Percentiles rank a stretch among this genome's conserved stretches.
These are phyloP conservation scores for Drechslerella coelobrocha DNA, from an alignment of 2,329 filamentous ascomycete species.

Conservation along the genomic window DNA sequence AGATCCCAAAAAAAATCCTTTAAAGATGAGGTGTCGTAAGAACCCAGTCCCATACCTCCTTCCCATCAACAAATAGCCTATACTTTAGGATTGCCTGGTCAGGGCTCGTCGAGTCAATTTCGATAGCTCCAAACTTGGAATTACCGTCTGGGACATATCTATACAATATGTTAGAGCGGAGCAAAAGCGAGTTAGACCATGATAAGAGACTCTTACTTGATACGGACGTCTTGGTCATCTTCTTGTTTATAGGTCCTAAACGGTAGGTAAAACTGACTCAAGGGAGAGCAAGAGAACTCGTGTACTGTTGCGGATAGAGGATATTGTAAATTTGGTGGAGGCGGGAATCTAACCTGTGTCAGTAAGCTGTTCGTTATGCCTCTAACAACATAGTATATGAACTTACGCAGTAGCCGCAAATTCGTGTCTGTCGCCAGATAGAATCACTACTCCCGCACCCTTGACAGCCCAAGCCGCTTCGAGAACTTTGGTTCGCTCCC, in stretches of 20 bases:
- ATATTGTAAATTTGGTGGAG: constrained; percentile 69
- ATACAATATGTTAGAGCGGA: constrained; percentile 46
- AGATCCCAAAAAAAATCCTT: background rate
- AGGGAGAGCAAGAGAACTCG: constrained; percentile 88
- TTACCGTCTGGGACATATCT: constrained; percentile 83
- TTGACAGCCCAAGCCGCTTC: constrained; percentile 87
- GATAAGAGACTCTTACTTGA: constrained; percentile 70
- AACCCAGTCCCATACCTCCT: constrained; percentile 72
- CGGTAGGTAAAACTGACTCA: constrained; percentile 94
- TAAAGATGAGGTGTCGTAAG: constrained; percentile 29
- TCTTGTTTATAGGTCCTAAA: constrained; percentile 81
- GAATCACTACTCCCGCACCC: constrained; percentile 78
- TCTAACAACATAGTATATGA: background rate
- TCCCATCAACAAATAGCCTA: constrained; percentile 79
- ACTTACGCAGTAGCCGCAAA: constrained; percentile 85
- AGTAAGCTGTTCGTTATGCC: too few relatives aligned
- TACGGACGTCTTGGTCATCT: constrained; percentile 79
- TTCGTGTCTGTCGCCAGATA: constrained; percentile 95
- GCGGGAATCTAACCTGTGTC: constrained; percentile 63
- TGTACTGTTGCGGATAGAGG: constrained; percentile 72
- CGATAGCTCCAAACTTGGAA: constrained; percentile 84
- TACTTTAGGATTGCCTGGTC: constrained; percentile 79
- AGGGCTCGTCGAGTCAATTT: constrained; percentile 72
- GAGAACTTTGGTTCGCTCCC: constrained; percentile 78
- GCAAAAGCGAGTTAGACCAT: background rate